Base-by-base conservation (phyloP, 2,329 filamentous ascomycete genomes). In the Fusarium staphyleae region DNA sequence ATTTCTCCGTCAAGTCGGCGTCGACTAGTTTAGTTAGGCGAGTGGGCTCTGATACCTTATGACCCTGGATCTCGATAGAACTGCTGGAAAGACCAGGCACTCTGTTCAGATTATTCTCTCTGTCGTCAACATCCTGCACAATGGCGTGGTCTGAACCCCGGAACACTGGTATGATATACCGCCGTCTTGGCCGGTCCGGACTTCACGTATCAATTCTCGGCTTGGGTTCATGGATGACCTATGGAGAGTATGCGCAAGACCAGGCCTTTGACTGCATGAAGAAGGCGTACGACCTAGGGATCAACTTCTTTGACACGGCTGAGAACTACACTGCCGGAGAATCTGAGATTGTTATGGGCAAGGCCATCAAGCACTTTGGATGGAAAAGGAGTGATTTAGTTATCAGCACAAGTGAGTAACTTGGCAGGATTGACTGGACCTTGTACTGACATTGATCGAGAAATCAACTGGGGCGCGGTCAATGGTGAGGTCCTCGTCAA, bases 131-230 rank as follows among this genome's bases (percentile, higher is more conserved):
- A 52, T 30, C 14, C 34, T 46, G 26, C 29, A 71, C 39, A 55
- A 78, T 78, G 76, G 74, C 76, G 32, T 77, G 71, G 69, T 59
- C 71, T 62, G 76, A 78, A 69, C 76, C 76, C 47, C 69, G 76
- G 48, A 71, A 77, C 49, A 77, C 75, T 11, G 76, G 76, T 50
- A 78, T 77, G 75, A 52, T 70, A 60, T 77, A 77, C 66, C 74
- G 75, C 64, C 73, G 74, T 28, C 70, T 77, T 6, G 74, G 74
- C 44, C 70, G 70, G 45, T 86, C 84, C 5, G 87, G 87, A 12
- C 77, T 89, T 4, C 84, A 89, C 66, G 85, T 89, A 33, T 89
- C 86, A 10, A 84, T 81, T 9, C 85, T 90, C 39, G 83, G 84
- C 2, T 76, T 90, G 0, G 87, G 83, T 29, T 80, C 82, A 39